Conservation (phyloP, 768 basidiomycete genomes). For the Tylopilus rubrobrunneus region DNA sequence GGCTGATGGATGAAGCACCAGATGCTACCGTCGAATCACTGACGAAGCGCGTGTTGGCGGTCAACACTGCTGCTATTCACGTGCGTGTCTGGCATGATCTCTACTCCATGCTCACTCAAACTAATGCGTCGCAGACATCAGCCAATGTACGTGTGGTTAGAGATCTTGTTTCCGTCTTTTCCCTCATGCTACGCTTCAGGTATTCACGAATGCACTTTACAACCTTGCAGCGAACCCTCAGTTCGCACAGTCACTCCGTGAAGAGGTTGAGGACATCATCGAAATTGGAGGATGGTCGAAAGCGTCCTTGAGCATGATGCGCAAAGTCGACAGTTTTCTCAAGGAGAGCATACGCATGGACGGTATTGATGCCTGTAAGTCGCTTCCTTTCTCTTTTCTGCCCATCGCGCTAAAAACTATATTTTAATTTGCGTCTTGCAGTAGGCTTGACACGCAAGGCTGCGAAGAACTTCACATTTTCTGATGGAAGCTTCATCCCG, state of each 20-base stretch:
- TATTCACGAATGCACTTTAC: background rate
- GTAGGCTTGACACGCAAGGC: too few species aligned
- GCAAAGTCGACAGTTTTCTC: background rate
- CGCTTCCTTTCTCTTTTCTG: too few species aligned
- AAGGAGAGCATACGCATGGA: background rate
- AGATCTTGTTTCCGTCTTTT: too few species aligned
- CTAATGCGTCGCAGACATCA: too few species aligned
- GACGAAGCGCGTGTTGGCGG: background rate
- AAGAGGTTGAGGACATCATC: background rate
- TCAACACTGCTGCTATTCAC: background rate
- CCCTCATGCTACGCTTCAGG: too few species aligned
- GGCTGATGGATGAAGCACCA: background rate
- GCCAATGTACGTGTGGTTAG: too few species aligned
- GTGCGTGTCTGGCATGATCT: background rate
- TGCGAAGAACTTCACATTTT: too few species aligned
- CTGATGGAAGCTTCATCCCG: too few species aligned
- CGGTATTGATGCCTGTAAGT: background rate
- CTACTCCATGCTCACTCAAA: background rate
- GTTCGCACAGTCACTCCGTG: background rate
- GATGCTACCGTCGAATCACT: background rate
- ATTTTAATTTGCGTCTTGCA: too few species aligned
- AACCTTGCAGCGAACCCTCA: background rate
- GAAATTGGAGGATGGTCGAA: background rate
- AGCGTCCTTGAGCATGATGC: background rate
- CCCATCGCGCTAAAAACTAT: too few species aligned